A percentile compares a stretch with the other conserved stretches of the same genome.
These are phyloP conservation scores for Gymnopilus dilepis DNA, from an alignment of 768 basidiomycete species.

Conservation along the genomic window DNA sequence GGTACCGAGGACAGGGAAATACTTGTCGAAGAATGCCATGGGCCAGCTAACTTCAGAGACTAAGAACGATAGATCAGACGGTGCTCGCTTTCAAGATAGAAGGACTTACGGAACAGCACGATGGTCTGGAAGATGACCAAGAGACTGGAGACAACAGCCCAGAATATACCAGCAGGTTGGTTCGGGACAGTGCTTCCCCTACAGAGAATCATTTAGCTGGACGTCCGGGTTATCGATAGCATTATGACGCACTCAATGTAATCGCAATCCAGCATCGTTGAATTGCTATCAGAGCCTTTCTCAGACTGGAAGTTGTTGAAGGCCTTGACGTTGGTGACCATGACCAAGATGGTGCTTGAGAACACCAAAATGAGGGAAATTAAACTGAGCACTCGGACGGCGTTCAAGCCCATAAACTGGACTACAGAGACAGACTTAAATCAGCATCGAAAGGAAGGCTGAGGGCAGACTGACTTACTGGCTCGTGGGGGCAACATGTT, in stretches of 20 bases:
- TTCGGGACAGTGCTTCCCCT: slow-evolving; percentile 89
- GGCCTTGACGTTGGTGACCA: slow-evolving; percentile 77
- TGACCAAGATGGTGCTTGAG: slow-evolving; percentile 71
- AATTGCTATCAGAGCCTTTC: slow-evolving; percentile 37
- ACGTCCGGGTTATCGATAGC: background rate
- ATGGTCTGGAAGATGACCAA: slow-evolving; percentile 84
- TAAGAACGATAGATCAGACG: slow-evolving; percentile 19
- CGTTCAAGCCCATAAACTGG: slow-evolving; percentile 78
- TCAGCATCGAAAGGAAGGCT: background rate
- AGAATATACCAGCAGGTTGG: slow-evolving; percentile 91
- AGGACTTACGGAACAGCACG: slow-evolving; percentile 64
- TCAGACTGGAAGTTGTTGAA: slow-evolving; percentile 67
- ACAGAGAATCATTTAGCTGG: slow-evolving; percentile 3
- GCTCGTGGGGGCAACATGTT: slow-evolving; percentile 40
- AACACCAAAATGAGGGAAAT: slow-evolving; percentile 83
- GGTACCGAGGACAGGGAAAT: slow-evolving; percentile 88
- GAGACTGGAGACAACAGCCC: slow-evolving; percentile 86
- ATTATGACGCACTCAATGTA: slow-evolving; percentile 70
- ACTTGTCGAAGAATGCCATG: slow-evolving; percentile 77
- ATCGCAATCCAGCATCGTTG: slow-evolving; percentile 62
- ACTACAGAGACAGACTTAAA: slow-evolving; percentile 30
- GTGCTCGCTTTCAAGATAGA: background rate
- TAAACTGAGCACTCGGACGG: slow-evolving; percentile 75
- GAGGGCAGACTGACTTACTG: slow-evolving; percentile 26
- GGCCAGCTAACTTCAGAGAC: slow-evolving; percentile 86